phyloP scores from a whole-genome alignment of 2,329 filamentous ascomycete species.

The Colletotrichum sp. region DNA sequence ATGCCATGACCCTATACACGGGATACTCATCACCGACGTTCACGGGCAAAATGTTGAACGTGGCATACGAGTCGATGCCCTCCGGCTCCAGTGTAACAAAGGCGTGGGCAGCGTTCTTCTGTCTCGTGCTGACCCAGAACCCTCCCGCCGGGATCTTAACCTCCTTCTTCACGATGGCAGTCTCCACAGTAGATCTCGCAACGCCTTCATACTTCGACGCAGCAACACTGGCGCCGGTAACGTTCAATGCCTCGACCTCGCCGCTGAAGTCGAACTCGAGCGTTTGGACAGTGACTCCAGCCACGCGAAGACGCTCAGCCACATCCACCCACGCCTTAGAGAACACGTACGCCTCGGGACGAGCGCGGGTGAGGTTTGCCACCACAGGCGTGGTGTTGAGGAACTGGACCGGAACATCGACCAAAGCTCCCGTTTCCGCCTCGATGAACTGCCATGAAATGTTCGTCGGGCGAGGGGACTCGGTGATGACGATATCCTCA shows the following conservation, averaged over 20 bases:
- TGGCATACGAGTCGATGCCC: slow-evolving; percentile 36
- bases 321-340: slow-evolving; percentile 31
- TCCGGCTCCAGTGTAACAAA: slow-evolving; percentile 35
- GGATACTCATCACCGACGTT: slow-evolving; percentile 33
- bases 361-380: slow-evolving; percentile 32
- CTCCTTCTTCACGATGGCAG: slow-evolving; percentile 20
- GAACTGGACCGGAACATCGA: slow-evolving; percentile 31
- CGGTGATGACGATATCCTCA: slow-evolving; percentile 33
- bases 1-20: slow-evolving; percentile 27
- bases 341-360: slow-evolving; percentile 34
- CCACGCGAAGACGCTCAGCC: slow-evolving; percentile 27
- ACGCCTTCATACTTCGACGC: slow-evolving; percentile 31
- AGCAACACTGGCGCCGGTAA: slow-evolving; percentile 25
- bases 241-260: slow-evolving; percentile 31
- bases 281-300: slow-evolving; percentile 29
- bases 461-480: slow-evolving; percentile 24
- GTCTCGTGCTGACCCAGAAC: slow-evolving; percentile 34
- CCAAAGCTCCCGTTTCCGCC: slow-evolving; percentile 27
- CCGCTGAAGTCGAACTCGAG: slow-evolving; percentile 26
- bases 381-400: slow-evolving; percentile 30
- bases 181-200: slow-evolving; percentile 25
- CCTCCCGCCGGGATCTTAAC: slow-evolving; percentile 30
- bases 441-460: slow-evolving; percentile 30
- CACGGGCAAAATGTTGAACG: slow-evolving; percentile 33
- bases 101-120: slow-evolving; percentile 34